These are phyloP conservation scores for Aureobasidium sp. DNA, from an alignment of 2,329 filamentous ascomycete genomes.

Conservation along the genomic window DNA sequence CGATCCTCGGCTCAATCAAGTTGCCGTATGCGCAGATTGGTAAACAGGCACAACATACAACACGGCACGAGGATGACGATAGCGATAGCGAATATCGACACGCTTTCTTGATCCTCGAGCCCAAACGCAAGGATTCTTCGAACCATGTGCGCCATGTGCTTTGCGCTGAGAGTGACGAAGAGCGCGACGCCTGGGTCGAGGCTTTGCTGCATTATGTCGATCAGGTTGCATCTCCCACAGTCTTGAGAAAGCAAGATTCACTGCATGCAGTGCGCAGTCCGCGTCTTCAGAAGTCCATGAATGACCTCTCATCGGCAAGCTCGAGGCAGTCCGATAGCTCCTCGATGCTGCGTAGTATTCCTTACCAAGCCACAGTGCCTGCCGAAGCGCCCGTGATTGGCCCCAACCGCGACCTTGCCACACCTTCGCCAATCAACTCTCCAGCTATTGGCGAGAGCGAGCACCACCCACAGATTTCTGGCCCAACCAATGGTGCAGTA, in stretches of 20 bases:
- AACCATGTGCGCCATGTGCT: conserved; percentile 87
- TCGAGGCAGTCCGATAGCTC: conserved; percentile 16
- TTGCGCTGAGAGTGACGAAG: conserved; percentile 87
- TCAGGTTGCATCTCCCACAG: conserved; percentile 34
- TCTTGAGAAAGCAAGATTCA: neutral
- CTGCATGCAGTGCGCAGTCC: conserved; percentile 46
- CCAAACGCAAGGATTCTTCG: conserved; percentile 88
- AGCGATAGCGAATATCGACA: conserved; percentile 91
- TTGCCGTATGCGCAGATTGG: conserved; percentile 85
- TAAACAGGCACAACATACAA: conserved; percentile 66
- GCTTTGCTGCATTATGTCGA: conserved; percentile 85
- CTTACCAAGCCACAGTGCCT: conserved; percentile 49
- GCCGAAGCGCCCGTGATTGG: conserved; percentile 50
- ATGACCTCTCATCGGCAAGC: conserved; percentile 23
- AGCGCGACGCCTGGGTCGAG: conserved; percentile 91
- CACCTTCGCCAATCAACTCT: conserved; percentile 29
- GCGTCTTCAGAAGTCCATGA: conserved; percentile 30
- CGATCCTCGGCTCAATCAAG: conserved; percentile 89
- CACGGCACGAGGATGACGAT: conserved; percentile 58
- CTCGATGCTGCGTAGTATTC: conserved; percentile 32
- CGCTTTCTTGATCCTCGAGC: conserved; percentile 88
- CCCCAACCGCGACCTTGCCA: conserved; percentile 26
- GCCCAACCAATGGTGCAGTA: conserved; percentile 71
- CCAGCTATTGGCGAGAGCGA: conserved; percentile 22
- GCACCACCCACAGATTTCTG: conserved; percentile 57